phyloP scores from a whole-genome alignment of 345 rosid genomes.

The Hibiscus tridactylites region DNA sequence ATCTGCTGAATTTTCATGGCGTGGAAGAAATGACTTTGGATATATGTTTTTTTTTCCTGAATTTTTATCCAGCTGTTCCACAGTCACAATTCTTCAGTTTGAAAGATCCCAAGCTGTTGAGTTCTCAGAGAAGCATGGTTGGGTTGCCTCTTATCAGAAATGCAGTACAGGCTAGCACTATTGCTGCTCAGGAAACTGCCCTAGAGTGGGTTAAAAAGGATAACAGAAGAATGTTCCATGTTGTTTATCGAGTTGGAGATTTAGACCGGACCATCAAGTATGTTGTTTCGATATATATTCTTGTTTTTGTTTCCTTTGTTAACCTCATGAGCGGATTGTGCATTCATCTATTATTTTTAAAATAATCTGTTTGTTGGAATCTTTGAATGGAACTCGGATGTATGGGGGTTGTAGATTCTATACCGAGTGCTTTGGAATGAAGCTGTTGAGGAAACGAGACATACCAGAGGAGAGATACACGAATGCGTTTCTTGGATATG shows the following conservation, averaged over 20 bases:
- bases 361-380: not conserved
- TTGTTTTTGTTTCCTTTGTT: not conserved
- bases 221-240: conserved; percentile 89
- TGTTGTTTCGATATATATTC: not conserved
- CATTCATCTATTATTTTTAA: not conserved
- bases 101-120: conserved; percentile 39
- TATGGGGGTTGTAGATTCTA: conserved; percentile 51
- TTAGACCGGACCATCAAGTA: conserved; percentile 92
- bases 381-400: not conserved
- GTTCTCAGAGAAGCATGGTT: conserved; percentile 29
- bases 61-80: conserved; percentile 39
- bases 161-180: conserved; percentile 52
- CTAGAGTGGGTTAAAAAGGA: conserved; percentile 62
- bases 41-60: not conserved
- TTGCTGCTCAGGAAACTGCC: conserved; percentile 51
- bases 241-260: conserved; percentile 97
- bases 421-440: conserved; percentile 97
- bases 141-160: conserved; percentile 49
- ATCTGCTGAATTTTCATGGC: not conserved
- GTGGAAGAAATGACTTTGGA: not conserved
- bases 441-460: conserved; percentile 90
- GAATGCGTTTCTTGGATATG: conserved; percentile 97
- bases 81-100: conserved; percentile 43
- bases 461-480: conserved; percentile 96
- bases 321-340: not conserved